These are phyloP conservation scores for Geotrichum australiense DNA, from an alignment of 1,139 yeast genomes.

Conservation along the genomic window DNA sequence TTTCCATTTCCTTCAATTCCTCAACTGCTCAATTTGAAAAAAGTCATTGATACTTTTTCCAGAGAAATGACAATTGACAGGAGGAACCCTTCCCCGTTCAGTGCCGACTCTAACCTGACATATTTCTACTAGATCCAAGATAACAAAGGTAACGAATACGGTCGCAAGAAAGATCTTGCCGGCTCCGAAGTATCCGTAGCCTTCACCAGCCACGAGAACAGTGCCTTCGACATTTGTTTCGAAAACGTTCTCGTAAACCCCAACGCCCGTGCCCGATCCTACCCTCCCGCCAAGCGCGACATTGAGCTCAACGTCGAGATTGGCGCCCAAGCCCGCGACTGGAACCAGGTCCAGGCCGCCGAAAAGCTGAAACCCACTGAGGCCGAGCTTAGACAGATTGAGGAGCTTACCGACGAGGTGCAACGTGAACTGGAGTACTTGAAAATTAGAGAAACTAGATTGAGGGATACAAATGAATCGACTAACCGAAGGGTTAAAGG, in stretches of 20 bases:
- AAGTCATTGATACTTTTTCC: background rate
- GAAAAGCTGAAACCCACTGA: conserved; percentile 92
- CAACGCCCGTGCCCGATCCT: conserved; percentile 20
- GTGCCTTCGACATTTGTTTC: conserved; percentile 88
- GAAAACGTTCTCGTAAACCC: conserved; percentile 48
- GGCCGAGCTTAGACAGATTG: conserved; percentile 74
- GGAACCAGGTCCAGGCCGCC: conserved; percentile 90
- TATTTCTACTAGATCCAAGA: conserved; percentile 28
- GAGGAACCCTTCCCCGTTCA: too few relatives aligned
- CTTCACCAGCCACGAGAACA: conserved; percentile 74
- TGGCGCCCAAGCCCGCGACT: conserved; percentile 95
- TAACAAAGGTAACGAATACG: conserved; percentile 36
- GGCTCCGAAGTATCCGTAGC: conserved; percentile 59
- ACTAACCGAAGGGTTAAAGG: conserved; percentile 76
- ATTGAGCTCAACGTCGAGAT: conserved; percentile 88
- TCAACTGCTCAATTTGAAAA: background rate
- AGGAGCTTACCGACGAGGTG: conserved; percentile 77
- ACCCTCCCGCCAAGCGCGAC: conserved; percentile 34
- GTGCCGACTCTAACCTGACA: conserved; percentile 10
- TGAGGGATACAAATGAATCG: conserved; percentile 95
- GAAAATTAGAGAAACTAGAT: conserved; percentile 77
- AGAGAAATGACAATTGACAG: background rate
- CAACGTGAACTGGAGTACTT: conserved; percentile 72
- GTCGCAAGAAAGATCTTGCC: conserved; percentile 39
- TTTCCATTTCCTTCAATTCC: background rate